A percentile compares a stretch with the other conserved stretches of the same genome.
Evolutionary conservation across 2,329 filamentous ascomycete genomes (phyloP).

Genomic region (Tolypocladium pustulatum): DNA sequence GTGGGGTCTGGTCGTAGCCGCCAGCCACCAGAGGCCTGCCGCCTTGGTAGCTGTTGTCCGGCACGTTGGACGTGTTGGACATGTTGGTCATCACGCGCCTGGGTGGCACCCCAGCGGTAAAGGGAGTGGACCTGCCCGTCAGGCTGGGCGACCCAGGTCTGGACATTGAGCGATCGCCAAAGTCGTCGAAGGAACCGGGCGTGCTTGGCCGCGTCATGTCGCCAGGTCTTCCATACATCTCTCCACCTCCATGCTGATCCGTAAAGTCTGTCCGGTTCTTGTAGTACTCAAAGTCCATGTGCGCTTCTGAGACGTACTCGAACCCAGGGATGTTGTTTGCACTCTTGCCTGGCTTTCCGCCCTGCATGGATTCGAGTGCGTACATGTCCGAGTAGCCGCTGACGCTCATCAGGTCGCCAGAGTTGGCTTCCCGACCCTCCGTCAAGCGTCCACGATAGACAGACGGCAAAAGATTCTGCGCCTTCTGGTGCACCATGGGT

Average conservation of each 20-base stretch:
- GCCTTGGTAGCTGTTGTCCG: slow-evolving; percentile 18
- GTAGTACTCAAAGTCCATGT: slow-evolving; percentile 85
- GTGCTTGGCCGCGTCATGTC: slow-evolving; percentile 54
- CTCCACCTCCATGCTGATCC: slow-evolving; percentile 73
- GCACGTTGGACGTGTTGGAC: slow-evolving; percentile 9
- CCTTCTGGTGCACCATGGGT: slow-evolving; percentile 89
- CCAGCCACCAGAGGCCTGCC: slow-evolving; percentile 10
- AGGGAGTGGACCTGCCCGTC: slow-evolving; percentile 20
- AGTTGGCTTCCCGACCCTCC: slow-evolving; percentile 51
- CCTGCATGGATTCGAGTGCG: slow-evolving; percentile 67
- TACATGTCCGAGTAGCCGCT: slow-evolving; percentile 77
- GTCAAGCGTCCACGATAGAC: slow-evolving; percentile 74
- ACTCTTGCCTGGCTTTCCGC: slow-evolving; percentile 35
- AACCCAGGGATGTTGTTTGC: slow-evolving; percentile 54
- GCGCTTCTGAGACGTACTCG: slow-evolving; percentile 77
- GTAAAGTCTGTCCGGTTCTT: slow-evolving; percentile 85
- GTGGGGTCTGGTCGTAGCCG: slow-evolving; percentile 13
- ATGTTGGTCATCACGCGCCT: slow-evolving; percentile 10
- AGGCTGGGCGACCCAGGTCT: slow-evolving; percentile 41
- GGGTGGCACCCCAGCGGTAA: slow-evolving; percentile 17
- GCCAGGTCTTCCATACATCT: slow-evolving; percentile 48
- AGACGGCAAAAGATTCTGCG: slow-evolving; percentile 74
- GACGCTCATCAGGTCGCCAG: slow-evolving; percentile 43
- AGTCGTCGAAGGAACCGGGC: slow-evolving; percentile 40
- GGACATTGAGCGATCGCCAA: slow-evolving; percentile 29